These are phyloP conservation scores for Cordyceps pruinosa DNA, from an alignment of 2,329 filamentous ascomycete species.

Conservation along the genomic window DNA sequence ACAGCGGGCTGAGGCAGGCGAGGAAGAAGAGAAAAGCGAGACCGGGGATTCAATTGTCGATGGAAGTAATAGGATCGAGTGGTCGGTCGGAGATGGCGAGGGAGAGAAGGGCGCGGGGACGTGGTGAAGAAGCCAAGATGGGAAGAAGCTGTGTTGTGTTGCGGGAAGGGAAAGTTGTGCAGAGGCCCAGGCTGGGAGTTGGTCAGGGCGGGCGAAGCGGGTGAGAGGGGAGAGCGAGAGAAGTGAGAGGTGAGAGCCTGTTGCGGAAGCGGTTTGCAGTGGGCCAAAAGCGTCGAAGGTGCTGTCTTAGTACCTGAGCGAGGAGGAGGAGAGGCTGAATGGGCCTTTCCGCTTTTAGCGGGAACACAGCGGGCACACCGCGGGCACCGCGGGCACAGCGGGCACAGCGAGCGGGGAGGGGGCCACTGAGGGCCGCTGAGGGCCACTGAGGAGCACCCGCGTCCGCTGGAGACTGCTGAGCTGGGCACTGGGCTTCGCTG, in stretches of 20 bases:
- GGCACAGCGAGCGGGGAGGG: neutral
- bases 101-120: neutral
- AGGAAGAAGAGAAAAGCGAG: neutral
- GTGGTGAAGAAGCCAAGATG: neutral
- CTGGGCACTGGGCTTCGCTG: neutral
- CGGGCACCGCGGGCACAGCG: constrained; percentile 3
- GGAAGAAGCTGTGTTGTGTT: constrained; percentile 6
- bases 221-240: neutral
- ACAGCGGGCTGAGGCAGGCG: neutral
- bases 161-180: constrained; percentile 8
- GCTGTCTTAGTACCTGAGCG: no score
- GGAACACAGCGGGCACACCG: neutral
- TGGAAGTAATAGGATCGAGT: neutral
- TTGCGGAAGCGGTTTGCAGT: neutral
- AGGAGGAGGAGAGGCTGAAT: no score
- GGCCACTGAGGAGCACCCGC: neutral
- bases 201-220: constrained; percentile 2
- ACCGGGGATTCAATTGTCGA: neutral
- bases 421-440: neutral
- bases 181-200: neutral
- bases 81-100: neutral
- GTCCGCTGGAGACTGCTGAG: no score
- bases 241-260: neutral
- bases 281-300: neutral
- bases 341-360: neutral